These are phyloP conservation scores for Astragalus glycyphyllos DNA, from an alignment of 306 rosid species.

Conservation along the genomic window DNA sequence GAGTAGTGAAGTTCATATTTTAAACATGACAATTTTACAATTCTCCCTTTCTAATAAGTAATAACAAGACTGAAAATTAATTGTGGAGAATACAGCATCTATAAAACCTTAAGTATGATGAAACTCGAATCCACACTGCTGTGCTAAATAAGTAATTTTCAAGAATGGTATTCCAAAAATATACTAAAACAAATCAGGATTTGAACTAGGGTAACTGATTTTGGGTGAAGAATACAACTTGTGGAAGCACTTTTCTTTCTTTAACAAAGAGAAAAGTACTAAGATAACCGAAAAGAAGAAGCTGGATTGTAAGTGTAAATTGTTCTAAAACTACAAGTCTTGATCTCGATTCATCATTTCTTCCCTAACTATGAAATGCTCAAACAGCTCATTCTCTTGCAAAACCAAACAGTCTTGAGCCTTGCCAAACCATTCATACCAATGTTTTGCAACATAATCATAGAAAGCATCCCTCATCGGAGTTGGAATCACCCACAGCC, in stretches of 20 bases:
- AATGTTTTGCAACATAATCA: conserved; percentile 62
- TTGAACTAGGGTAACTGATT: no score
- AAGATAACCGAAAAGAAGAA: conserved; percentile 28
- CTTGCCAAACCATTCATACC: conserved; percentile 72
- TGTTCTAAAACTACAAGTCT: conserved; percentile 34
- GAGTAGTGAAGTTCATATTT: no score
- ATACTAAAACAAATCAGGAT: no score
- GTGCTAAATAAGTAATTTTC: conserved; percentile 6
- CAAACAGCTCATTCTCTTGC: conserved; percentile 68
- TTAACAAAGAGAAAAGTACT: conserved; percentile 8
- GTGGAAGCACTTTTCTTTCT: no score
- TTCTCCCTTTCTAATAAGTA: no score
- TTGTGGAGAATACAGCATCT: not conserved
- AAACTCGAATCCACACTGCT: not conserved
- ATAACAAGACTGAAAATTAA: not conserved
- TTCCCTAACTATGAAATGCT: conserved; percentile 84
- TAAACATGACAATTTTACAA: no score
- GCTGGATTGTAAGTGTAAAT: not conserved
- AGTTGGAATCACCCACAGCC: conserved; percentile 59
- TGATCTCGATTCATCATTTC: conserved; percentile 53
- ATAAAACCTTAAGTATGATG: not conserved
- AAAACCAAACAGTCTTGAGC: conserved; percentile 69
- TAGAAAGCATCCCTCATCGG: conserved; percentile 71
- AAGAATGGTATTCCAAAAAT: no score
- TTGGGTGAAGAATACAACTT: conserved; percentile 10